A percentile compares a stretch with the other conserved stretches of the same genome.
Evolutionary conservation across 1,284 basidiomycete genomes (phyloP).

Genomic region (Pseudomicrostroma phylloplanum): DNA sequence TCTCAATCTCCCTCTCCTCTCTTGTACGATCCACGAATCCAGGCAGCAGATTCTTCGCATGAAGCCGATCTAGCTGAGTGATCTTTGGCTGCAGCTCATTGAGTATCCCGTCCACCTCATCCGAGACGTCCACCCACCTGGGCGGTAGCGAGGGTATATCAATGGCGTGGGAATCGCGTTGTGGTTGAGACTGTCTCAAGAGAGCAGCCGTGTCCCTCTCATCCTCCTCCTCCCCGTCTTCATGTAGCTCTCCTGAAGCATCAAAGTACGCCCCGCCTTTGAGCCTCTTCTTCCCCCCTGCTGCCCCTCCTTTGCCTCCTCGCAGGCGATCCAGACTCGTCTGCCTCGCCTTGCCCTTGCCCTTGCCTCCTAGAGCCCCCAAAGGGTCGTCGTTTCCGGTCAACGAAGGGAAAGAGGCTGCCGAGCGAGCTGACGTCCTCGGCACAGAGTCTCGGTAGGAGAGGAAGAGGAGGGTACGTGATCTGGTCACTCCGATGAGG

Average conservation of each 20-base stretch:
- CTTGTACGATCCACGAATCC: slow-evolving; percentile 88
- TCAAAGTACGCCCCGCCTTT: slow-evolving; percentile 24
- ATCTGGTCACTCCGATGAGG: slow-evolving; percentile 60
- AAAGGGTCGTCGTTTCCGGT: slow-evolving; percentile 58
- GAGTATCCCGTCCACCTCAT: slow-evolving; percentile 37
- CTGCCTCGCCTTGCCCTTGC: slow-evolving; percentile 11
- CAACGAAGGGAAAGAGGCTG: slow-evolving; percentile 20
- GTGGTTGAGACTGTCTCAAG: background rate
- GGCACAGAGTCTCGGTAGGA: slow-evolving; percentile 77
- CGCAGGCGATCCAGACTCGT: background rate
- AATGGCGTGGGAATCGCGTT: slow-evolving; percentile 2
- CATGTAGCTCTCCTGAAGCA: slow-evolving; percentile 17
- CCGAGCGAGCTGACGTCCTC: slow-evolving; percentile 54
- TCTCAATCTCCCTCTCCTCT: slow-evolving; percentile 90
- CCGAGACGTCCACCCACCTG: slow-evolving; percentile 45
- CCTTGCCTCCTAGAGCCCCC: slow-evolving; percentile 5
- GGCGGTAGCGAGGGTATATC: slow-evolving; percentile 36
- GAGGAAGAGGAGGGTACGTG: slow-evolving; percentile 85
- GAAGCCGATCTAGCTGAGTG: slow-evolving; percentile 77
- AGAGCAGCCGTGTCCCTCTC: slow-evolving; percentile 52
- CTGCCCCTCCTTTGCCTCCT: too few species aligned
- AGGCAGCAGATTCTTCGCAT: slow-evolving; percentile 89
- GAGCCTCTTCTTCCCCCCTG: background rate
- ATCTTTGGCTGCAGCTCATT: slow-evolving; percentile 25
- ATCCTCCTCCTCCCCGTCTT: slow-evolving; percentile 10